phyloP scores from a whole-genome alignment of 1,284 basidiomycete genomes.

The Fomitopsis betulina region DNA sequence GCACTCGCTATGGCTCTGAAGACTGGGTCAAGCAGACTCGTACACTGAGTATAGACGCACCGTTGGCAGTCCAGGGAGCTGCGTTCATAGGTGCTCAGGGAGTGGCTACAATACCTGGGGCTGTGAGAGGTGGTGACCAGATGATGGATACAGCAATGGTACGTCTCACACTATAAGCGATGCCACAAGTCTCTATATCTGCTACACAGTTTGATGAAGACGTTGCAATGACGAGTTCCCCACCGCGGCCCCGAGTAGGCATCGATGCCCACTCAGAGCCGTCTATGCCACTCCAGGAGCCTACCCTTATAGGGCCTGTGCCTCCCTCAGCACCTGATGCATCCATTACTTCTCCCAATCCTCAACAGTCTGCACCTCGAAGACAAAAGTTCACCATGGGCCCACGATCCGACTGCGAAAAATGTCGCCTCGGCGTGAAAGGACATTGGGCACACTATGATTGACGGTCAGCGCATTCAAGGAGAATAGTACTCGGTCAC shows the following conservation, averaged over 20 bases:
- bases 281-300: background rate
- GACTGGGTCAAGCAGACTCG: constrained; percentile 66
- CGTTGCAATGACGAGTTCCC: constrained; percentile 6
- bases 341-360: constrained; percentile 3
- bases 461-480: constrained; percentile 23
- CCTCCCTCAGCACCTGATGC: background rate
- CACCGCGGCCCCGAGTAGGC: constrained; percentile 3
- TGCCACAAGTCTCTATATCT: background rate
- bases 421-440: constrained; percentile 61
- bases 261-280: constrained; percentile 6
- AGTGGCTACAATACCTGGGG: background rate
- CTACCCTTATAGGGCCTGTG: background rate
- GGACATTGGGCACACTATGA: constrained; percentile 71
- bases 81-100: constrained; percentile 11
- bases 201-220: constrained; percentile 1
- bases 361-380: constrained; percentile 1
- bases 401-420: constrained; percentile 65
- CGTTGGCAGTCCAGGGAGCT: constrained; percentile 24
- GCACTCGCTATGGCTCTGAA: constrained; percentile 36
- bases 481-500: background rate
- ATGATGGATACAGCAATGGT: constrained; percentile 15
- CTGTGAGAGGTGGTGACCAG: constrained; percentile 1
- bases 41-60: constrained; percentile 54
- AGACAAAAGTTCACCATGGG: constrained; percentile 61
- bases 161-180: background rate